Evolutionary conservation across 2,329 filamentous ascomycete species (phyloP), one percentile per base, ranked within the genome.

Genomic region (Talaromyces islandicus): DNA sequence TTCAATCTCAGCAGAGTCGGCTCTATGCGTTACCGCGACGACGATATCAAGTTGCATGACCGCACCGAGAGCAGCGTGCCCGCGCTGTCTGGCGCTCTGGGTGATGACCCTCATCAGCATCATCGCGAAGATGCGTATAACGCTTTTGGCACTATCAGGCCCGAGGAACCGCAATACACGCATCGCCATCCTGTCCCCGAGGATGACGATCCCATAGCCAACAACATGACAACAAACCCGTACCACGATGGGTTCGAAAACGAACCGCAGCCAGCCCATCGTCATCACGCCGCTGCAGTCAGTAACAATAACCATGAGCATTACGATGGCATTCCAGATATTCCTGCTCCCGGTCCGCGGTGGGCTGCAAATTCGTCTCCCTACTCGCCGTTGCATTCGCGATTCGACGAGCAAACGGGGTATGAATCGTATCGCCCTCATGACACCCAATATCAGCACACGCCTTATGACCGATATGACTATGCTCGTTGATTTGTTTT

Each of bases 1-100:
- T 79, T 70, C 17, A 70, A 71, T 29, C 70, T 78, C 17, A 82
- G 82, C 9, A 72, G 70, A 5, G 85, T 85, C 67, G 17, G 77
- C 85, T 74, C 71, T 74, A 17, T 65, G 60, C n/a, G 70, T 73
- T 73, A 25, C 60, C 35, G 27, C 51, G 57, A 25, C 35, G 68
- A 69, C 30, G 73, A 77, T 58, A 64, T 73, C 46, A 78, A 78
- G 60, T 55, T 73, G 63, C 66, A 70, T 32, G 63, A 71, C 48
- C 64, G 67, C 11, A 50, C 27, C 7, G 60, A 62, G 27, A 64
- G 60, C 30, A 66, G 63, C 53, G 66, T 65, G 60, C 56, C 58
- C 56, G 29, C 27, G 30, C 59, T 54, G 38, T 56, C 43, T n/a
- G 43, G 21, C 5, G 53, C n/a, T 27, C 50, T 57, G n/a, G 50